Evolutionary conservation across 116 monocot species (phyloP), one percentile per base, ranked within the genome.

Genomic region (Posidonia oceanica): DNA sequence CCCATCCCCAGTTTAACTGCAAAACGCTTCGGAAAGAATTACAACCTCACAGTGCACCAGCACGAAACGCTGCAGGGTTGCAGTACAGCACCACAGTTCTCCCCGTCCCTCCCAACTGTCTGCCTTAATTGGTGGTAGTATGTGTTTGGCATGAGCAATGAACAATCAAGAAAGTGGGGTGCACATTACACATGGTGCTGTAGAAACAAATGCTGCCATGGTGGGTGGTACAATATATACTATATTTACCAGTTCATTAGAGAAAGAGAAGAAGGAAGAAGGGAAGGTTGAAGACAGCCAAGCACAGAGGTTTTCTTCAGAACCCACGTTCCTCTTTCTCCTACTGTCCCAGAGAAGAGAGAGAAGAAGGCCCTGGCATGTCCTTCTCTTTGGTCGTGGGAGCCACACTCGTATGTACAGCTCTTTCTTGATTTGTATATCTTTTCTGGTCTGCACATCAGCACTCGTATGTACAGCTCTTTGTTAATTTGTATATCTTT

Each of bases 381-480:
- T 14, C 61, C 3, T 61, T 29, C 29, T 61, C 36, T 61, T 61
- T 36, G 61, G 61, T 61, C 61, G 61, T 61, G 61, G 36, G 23
- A 29, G 61, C 61, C 22, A 61, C 61, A 61, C 61, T 61, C 23
- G 36, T 21, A 14, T 3, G 36, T 36, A 23, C 58, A 20, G 17
- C 58, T 21, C 17, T 58, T 58, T 58, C 58, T 58, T 17, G 17
- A n/a, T 58, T 17, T 58, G 58, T 5, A n/a, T 21, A n/a, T 21
- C 18, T 48, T 48, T 48, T 12, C 48, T 48, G 48, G 48, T 10
- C 48, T 48, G 48, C 48, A 58, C 58, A 44, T 58, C 20, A 8
- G 7, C 5, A 58, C 57, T 58, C 57, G 20, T 2, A 57, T 57
- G 29, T 17, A 21, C 58, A n/a, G 17, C 58, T 21, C 17, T 58